These are phyloP conservation scores for Cantharellus cinnabarinus DNA, from an alignment of 768 basidiomycete species.

Conservation along the genomic window DNA sequence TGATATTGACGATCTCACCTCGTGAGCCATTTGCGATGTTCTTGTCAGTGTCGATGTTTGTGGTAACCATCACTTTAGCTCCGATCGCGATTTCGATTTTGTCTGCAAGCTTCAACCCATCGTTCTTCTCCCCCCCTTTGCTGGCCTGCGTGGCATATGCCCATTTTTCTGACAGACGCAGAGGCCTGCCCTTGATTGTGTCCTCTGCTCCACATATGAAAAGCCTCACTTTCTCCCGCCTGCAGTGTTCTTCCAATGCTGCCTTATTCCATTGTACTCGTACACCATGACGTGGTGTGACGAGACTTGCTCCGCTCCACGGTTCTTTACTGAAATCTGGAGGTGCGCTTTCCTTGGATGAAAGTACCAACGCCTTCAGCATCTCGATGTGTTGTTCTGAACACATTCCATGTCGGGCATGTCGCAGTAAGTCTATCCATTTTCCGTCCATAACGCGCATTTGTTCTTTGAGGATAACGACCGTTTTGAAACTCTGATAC, in stretches of 20 bases:
- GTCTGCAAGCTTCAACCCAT: constrained; percentile 7
- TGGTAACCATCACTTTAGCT: constrained; percentile 21
- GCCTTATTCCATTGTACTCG: constrained; percentile 20
- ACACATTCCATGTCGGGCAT: constrained; percentile 14
- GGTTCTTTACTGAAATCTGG: constrained; percentile 13
- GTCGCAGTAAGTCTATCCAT: too few species aligned
- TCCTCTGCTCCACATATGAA: constrained; percentile 19
- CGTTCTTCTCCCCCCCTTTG: constrained; percentile 3
- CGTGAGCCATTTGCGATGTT: constrained; percentile 24
- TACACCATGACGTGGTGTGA: constrained; percentile 21
- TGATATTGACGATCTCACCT: constrained; percentile 17
- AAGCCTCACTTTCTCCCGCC: constrained; percentile 10
- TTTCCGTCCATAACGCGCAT: too few species aligned
- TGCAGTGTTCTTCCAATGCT: constrained; percentile 12
- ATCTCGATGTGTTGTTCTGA: constrained; percentile 14
- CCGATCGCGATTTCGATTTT: constrained; percentile 18
- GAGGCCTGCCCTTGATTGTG: constrained; percentile 3
- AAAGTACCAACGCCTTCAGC: constrained; percentile 14
- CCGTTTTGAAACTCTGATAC: too few species aligned
- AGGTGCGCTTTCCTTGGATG: background rate
- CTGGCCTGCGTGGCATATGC: background rate
- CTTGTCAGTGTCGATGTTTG: constrained; percentile 20
- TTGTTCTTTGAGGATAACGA: too few species aligned
- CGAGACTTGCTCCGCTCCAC: constrained; percentile 19
- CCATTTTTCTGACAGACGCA: constrained; percentile 6